These are phyloP conservation scores for Fonsecaea pugnacius DNA, from an alignment of 2,329 filamentous ascomycete genomes.

Conservation along the genomic window DNA sequence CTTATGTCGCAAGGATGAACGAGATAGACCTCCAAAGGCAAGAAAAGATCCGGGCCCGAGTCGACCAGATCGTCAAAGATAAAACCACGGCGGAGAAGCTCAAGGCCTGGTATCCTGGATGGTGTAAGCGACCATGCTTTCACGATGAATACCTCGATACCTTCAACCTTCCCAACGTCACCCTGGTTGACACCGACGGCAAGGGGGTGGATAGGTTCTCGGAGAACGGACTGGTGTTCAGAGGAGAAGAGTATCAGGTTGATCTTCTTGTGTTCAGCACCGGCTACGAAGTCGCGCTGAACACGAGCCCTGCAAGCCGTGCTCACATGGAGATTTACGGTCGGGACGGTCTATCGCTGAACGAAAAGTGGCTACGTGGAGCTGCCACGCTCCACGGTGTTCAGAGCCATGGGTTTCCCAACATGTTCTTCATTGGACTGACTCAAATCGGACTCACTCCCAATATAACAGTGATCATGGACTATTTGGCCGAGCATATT, in stretches of 20 bases:
- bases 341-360: constrained; percentile 32
- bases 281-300: constrained; percentile 43
- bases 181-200: constrained; percentile 63
- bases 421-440: constrained; percentile 21
- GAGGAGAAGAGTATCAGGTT: constrained; percentile 53
- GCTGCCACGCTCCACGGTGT: constrained; percentile 24
- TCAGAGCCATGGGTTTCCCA: constrained; percentile 24
- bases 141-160: constrained; percentile 60
- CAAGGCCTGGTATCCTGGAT: constrained; percentile 63
- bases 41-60: too few species aligned
- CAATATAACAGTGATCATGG: constrained; percentile 21
- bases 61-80: constrained; percentile 48
- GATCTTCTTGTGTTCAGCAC: constrained; percentile 55
- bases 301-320: constrained; percentile 17
- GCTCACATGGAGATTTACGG: constrained; percentile 35
- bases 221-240: constrained; percentile 52
- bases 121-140: constrained; percentile 68
- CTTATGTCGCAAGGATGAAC: neutral
- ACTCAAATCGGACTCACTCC: constrained; percentile 23
- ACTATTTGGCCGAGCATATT: constrained; percentile 23
- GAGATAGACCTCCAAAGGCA: neutral
- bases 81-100: constrained; percentile 56
- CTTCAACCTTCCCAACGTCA: constrained; percentile 65
- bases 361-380: constrained; percentile 36
- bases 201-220: constrained; percentile 56